Conservation (phyloP, 768 basidiomycete genomes). For the Pleurotus salmoneostramineus region DNA sequence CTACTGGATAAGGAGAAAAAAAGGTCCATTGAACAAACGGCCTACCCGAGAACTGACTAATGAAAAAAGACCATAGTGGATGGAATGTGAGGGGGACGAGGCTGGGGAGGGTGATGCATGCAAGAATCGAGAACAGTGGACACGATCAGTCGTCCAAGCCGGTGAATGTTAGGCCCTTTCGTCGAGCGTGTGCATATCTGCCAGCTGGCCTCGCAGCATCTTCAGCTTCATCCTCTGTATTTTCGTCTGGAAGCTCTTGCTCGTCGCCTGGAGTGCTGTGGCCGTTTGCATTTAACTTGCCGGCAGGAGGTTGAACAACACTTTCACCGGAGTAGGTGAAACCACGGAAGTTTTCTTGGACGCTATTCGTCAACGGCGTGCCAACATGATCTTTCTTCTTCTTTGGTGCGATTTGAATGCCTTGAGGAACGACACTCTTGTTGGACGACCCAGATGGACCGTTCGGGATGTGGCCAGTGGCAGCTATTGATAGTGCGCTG, state of each 20-base stretch:
- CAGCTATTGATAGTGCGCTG: slow-evolving; percentile 10
- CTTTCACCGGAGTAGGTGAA: slow-evolving; percentile 86
- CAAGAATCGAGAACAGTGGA: no score
- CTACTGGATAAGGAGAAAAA: background rate
- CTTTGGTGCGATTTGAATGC: slow-evolving; percentile 52
- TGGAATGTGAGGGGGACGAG: no score
- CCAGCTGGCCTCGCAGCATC: slow-evolving; percentile 62
- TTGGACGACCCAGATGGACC: slow-evolving; percentile 15
- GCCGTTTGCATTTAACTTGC: slow-evolving; percentile 27
- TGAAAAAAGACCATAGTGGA: background rate
- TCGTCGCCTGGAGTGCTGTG: slow-evolving; percentile 32
- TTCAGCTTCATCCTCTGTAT: slow-evolving; percentile 76
- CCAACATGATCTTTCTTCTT: slow-evolving; percentile 44
- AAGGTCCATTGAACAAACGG: background rate
- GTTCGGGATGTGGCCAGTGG: slow-evolving; percentile 14
- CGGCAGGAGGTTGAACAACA: slow-evolving; percentile 48
- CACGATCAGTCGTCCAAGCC: slow-evolving; percentile 30
- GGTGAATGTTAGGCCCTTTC: slow-evolving; percentile 43
- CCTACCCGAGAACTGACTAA: background rate
- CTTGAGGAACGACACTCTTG: slow-evolving; percentile 17
- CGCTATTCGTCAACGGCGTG: slow-evolving; percentile 81
- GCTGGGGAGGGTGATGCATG: no score
- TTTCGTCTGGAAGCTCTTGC: slow-evolving; percentile 42
- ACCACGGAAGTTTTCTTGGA: slow-evolving; percentile 95
- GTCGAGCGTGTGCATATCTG: slow-evolving; percentile 57